These are phyloP conservation scores for Kodamaea alishanica DNA, from an alignment of 1,139 yeast genomes.

Conservation along the genomic window DNA sequence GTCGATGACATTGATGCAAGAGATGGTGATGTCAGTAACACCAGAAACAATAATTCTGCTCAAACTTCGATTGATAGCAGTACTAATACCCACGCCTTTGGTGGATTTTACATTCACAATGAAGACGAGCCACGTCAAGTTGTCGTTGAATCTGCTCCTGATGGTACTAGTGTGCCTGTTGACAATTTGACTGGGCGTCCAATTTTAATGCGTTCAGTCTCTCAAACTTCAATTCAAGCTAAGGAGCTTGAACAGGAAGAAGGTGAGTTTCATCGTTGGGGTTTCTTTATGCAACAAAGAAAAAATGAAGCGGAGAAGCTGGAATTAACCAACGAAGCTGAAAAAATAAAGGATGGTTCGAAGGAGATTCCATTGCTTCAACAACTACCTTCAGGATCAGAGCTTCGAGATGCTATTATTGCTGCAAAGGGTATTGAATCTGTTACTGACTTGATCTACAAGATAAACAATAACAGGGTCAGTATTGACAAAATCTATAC, in stretches of 20 bases:
- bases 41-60: background rate
- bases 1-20: background rate
- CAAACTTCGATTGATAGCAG: conserved; percentile 10
- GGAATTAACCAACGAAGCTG: conserved; percentile 14
- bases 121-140: conserved; percentile 58
- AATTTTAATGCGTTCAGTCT: conserved; percentile 57
- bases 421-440: conserved; percentile 75
- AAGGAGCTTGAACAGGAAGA: conserved; percentile 83
- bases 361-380: conserved; percentile 33
- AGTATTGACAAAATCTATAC: conserved; percentile 54
- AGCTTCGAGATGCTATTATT: conserved; percentile 70
- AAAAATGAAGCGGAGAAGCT: conserved; percentile 16
- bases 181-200: conserved; percentile 73
- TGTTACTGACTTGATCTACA: conserved; percentile 65
- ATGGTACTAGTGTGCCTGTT: conserved; percentile 53
- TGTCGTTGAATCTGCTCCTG: conserved; percentile 55
- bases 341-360: conserved; percentile 5
- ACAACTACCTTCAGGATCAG: conserved; percentile 68
- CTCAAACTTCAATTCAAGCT: conserved; percentile 65
- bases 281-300: conserved; percentile 66
- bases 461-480: conserved; percentile 52
- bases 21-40: background rate
- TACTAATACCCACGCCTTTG: conserved; percentile 20
- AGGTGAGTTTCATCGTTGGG: conserved; percentile 87
- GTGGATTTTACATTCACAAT: background rate